These are phyloP conservation scores for Boletus mariae DNA, from an alignment of 1,284 basidiomycete genomes.

Conservation along the genomic window DNA sequence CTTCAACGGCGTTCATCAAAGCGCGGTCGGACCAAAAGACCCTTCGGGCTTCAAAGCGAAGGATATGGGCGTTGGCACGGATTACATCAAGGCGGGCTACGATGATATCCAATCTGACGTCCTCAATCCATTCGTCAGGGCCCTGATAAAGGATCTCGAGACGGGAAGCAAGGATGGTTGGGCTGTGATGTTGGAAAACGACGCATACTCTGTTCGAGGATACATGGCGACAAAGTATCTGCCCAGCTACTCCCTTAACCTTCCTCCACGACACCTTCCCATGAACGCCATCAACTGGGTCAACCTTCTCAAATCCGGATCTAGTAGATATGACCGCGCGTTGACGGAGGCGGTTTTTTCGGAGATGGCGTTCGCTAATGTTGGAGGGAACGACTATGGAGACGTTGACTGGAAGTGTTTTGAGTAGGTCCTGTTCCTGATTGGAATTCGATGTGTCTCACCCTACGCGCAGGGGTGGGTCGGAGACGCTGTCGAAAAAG, in stretches of 20 bases:
- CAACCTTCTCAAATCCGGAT: constrained; percentile 15
- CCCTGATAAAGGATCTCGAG: constrained; percentile 2
- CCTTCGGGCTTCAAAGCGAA: not conserved
- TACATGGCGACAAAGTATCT: constrained; percentile 17
- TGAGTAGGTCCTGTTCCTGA: constrained; percentile 6
- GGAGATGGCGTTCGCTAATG: constrained; percentile 11
- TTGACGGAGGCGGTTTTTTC: constrained; percentile 15
- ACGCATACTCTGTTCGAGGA: constrained; percentile 12
- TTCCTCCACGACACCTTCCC: constrained; percentile 9
- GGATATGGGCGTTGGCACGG: not conserved
- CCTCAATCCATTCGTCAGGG: not conserved
- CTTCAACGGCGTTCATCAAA: not conserved
- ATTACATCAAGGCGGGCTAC: not conserved
- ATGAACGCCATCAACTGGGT: constrained; percentile 18
- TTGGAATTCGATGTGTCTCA: not conserved
- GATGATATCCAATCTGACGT: not conserved
- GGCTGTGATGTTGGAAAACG: constrained; percentile 2
- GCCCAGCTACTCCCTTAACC: constrained; percentile 7
- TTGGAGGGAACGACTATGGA: constrained; percentile 5
- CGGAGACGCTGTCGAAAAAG: constrained; percentile 15
- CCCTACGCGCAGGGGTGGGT: constrained; percentile 14
- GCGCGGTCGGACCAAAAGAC: not conserved
- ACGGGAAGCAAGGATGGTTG: constrained; percentile 4
- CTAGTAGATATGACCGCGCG: constrained; percentile 14
- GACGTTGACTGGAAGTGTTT: constrained; percentile 25